Percentiles rank a stretch among this genome's conserved stretches.
Evolutionary conservation across 371 early-diverging fungal genomes (phyloP).

Genomic region (Zopfochytrium polystomum): DNA sequence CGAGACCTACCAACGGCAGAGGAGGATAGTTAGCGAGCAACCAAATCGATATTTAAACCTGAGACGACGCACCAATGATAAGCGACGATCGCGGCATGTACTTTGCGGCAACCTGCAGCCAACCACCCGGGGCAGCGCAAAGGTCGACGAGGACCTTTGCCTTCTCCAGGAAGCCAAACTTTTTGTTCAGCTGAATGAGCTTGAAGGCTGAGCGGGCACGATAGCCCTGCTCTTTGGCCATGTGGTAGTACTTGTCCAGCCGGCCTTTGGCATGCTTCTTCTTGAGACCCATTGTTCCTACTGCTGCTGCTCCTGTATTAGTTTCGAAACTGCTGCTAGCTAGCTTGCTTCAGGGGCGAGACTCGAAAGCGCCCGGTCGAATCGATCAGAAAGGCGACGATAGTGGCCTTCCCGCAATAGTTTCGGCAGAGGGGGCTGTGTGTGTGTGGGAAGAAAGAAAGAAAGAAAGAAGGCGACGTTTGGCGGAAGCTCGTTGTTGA

Average conservation of each 20-base stretch:
- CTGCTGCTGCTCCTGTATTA: too few species aligned
- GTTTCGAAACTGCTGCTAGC: too few species aligned
- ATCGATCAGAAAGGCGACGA: too few species aligned
- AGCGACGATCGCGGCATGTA: conserved; percentile 93
- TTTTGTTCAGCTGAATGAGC: conserved; percentile 98
- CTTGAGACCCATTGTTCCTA: conserved; percentile 31
- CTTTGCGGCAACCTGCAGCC: conserved; percentile 96
- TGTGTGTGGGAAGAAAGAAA: too few species aligned
- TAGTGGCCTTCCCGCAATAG: too few species aligned
- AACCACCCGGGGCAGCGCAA: conserved; percentile 99
- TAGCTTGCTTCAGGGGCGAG: too few species aligned
- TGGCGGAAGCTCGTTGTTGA: too few species aligned
- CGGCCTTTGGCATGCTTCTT: conserved; percentile 85
- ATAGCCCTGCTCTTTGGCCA: conserved; percentile 99
- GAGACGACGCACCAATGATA: conserved; percentile 70
- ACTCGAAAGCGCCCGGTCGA: too few species aligned
- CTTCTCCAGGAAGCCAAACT: conserved; percentile 93
- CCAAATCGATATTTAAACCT: not conserved
- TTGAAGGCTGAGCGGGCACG: conserved; percentile 99
- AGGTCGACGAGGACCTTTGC: conserved; percentile 94
- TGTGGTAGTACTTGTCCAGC: conserved; percentile 99
- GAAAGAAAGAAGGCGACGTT: too few species aligned
- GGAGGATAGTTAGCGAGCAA: not conserved
- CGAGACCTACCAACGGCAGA: conserved; percentile 84
- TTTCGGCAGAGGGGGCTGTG: too few species aligned